These are phyloP conservation scores for Xylaria grammica DNA, from an alignment of 495 filamentous ascomycete genomes.

Conservation along the genomic window DNA sequence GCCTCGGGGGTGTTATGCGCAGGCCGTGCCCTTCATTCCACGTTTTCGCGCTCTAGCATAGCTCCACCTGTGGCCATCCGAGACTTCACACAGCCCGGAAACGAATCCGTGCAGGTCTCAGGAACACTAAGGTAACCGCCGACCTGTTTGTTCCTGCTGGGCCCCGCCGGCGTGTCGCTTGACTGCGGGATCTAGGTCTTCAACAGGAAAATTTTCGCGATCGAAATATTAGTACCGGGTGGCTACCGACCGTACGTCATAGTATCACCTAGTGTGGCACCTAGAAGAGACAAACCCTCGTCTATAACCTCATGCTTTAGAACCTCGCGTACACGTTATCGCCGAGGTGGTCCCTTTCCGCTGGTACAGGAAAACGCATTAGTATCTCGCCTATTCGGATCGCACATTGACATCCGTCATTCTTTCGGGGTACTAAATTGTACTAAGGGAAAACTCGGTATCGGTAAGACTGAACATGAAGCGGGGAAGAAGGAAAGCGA, in stretches of 20 bases:
- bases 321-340: not conserved
- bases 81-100: constrained; percentile 16
- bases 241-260: not conserved
- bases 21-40: constrained; percentile 17
- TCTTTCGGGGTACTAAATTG: not conserved
- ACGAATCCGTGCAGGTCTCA: not conserved
- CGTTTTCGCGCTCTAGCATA: constrained; percentile 13
- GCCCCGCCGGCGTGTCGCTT: constrained; percentile 32
- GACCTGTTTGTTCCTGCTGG: constrained; percentile 23
- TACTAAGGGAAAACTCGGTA: not conserved
- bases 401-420: not conserved
- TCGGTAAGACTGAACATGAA: not conserved
- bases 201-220: constrained; percentile 39
- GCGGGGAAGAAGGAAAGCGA: not conserved
- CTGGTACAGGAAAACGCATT: not conserved
- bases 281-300: not conserved
- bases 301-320: constrained; percentile 1
- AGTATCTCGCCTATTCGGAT: constrained; percentile 11
- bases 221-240: not conserved
- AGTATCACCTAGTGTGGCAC: not conserved
- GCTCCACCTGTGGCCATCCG: constrained; percentile 20
- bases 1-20: constrained; percentile 2
- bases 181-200: constrained; percentile 37
- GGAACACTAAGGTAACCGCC: not conserved
- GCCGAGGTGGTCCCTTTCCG: not conserved